Percentiles rank a stretch among this genome's conserved stretches.
These are phyloP conservation scores for Penicillium sp. DNA, from an alignment of 2,329 filamentous ascomycete species.

Conservation along the genomic window DNA sequence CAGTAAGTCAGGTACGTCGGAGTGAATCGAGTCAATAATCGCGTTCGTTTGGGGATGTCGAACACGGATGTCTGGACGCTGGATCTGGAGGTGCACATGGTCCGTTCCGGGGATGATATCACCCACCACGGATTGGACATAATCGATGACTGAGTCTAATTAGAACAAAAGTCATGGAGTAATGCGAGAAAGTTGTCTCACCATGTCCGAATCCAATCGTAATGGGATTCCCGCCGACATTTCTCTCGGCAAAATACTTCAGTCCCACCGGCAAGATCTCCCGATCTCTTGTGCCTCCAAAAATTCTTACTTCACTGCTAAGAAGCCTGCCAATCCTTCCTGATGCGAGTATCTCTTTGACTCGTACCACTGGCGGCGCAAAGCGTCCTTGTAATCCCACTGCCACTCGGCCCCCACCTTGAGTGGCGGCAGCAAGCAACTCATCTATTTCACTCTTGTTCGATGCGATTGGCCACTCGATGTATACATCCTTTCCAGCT, in stretches of 20 bases:
- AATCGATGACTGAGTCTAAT: neutral
- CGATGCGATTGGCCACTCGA: neutral
- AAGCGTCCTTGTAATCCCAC: neutral
- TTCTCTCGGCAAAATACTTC: neutral
- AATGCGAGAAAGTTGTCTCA: neutral
- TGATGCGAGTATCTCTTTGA: neutral
- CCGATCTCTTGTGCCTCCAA: neutral
- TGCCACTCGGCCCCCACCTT: neutral
- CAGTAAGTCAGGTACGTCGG: neutral
- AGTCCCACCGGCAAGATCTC: neutral
- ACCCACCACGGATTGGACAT: neutral
- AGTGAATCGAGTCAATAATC: neutral
- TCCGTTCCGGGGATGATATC: neutral
- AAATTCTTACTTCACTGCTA: neutral
- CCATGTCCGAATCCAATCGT: neutral
- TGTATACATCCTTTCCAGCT: neutral
- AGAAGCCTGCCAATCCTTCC: neutral
- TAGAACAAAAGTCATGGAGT: neutral
- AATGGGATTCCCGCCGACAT: neutral
- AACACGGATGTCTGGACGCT: neutral
- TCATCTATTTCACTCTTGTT: neutral
- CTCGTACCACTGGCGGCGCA: neutral
- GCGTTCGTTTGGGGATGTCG: neutral
- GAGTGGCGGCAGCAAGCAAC: neutral
- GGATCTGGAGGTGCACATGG: neutral